Percentiles rank a stretch among this genome's conserved stretches.
These are phyloP conservation scores for Chytriomyces confervae DNA, from an alignment of 192 early-diverging fungal species.

Conservation along the genomic window DNA sequence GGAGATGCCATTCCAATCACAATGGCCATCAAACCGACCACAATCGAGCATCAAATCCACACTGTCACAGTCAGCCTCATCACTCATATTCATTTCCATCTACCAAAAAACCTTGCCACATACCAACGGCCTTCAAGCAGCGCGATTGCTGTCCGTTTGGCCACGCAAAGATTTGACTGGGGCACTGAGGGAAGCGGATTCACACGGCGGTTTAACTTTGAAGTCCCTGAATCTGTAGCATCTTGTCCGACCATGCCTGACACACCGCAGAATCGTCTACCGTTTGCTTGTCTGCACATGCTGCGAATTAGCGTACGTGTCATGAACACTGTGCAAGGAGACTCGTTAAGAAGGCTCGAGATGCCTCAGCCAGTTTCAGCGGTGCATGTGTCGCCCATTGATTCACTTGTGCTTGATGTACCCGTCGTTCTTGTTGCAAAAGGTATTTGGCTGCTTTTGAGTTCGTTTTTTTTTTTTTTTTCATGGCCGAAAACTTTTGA, in stretches of 20 bases:
- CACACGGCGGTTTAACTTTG: constrained; percentile 27
- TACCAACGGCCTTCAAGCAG: constrained; percentile 18
- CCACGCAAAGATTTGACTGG: constrained; percentile 21
- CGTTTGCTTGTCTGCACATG: constrained; percentile 18
- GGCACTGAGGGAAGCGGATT: not conserved
- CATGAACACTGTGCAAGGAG: not conserved
- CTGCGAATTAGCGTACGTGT: constrained; percentile 26
- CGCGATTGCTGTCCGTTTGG: constrained; percentile 29
- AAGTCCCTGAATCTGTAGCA: not conserved
- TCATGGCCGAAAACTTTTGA: not conserved
- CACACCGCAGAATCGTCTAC: constrained; percentile 28
- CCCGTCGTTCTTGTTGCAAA: constrained; percentile 27
- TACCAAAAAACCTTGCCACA: not conserved
- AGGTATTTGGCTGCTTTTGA: not conserved
- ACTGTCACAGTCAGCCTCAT: constrained; percentile 22
- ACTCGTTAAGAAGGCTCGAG: not conserved
- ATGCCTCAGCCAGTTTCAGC: constrained; percentile 8
- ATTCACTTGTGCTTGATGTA: constrained; percentile 22
- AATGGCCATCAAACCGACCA: constrained; percentile 31
- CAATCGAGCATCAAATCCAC: not conserved
- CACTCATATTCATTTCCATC: constrained; percentile 25
- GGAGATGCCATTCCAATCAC: constrained; percentile 37
- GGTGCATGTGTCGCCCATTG: constrained; percentile 7
- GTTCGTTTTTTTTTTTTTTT: not conserved
- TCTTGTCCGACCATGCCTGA: constrained; percentile 25